Evolutionary conservation across 1,284 basidiomycete species (phyloP).

Genomic region (Crepidotus sp.): DNA sequence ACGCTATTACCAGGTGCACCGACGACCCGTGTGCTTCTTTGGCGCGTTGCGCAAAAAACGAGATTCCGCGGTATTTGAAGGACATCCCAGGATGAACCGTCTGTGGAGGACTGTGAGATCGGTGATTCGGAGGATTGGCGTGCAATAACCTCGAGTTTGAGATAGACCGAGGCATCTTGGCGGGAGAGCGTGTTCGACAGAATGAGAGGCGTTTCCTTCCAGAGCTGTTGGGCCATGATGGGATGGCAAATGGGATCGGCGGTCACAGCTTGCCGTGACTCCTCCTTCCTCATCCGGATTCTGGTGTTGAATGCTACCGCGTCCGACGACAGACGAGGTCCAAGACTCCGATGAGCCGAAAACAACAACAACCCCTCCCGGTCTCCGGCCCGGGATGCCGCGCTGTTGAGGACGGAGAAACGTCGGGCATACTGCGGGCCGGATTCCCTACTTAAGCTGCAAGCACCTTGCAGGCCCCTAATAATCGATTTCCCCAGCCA

Average conservation of each 20-base stretch:
- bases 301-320: too few species aligned
- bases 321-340: too few species aligned
- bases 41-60: slow-evolving; percentile 47
- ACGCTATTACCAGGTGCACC: slow-evolving; percentile 59
- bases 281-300: too few species aligned
- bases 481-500: slow-evolving; percentile 17
- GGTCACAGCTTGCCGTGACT: too few species aligned
- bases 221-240: neutral
- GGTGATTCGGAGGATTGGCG: neutral
- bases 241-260: too few species aligned
- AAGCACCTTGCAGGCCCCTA: neutral
- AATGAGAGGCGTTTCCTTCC: slow-evolving; percentile 13
- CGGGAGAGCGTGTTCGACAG: slow-evolving; percentile 3
- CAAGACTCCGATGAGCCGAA: too few species aligned
- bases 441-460: slow-evolving; percentile 1
- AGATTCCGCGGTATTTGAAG: slow-evolving; percentile 69
- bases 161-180: slow-evolving; percentile 3
- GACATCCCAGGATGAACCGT: slow-evolving; percentile 64
- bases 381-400: too few species aligned
- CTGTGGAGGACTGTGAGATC: slow-evolving; percentile 27
- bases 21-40: slow-evolving; percentile 39
- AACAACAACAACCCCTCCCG: too few species aligned
- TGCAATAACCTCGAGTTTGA: slow-evolving; percentile 13
- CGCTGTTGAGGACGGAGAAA: slow-evolving; percentile 1
- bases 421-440: slow-evolving; percentile 6